Conservation (phyloP, 176 grass and related monocot species). For the Alloteropsis semialata region DNA sequence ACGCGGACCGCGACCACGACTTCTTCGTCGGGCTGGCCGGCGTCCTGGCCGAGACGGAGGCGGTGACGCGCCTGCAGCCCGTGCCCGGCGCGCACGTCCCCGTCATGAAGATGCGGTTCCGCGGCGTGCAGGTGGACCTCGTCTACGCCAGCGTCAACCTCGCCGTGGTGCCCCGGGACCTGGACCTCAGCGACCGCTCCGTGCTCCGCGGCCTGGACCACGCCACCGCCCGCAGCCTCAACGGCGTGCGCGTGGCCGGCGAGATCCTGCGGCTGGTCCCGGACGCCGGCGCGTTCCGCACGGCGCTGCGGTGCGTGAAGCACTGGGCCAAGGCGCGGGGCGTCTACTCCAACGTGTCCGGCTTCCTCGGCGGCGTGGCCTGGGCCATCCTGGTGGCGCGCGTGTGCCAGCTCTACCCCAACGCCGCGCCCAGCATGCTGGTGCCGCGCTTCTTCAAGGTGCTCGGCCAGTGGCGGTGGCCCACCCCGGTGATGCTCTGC, state of each 20-base stretch:
- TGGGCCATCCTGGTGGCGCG: constrained; percentile 83
- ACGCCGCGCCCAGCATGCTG: constrained; percentile 75
- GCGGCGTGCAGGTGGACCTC: constrained; percentile 82
- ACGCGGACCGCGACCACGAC: constrained; percentile 58
- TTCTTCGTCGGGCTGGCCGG: constrained; percentile 67
- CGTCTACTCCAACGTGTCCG: constrained; percentile 79
- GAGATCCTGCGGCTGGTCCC: constrained; percentile 73
- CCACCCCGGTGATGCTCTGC: constrained; percentile 55
- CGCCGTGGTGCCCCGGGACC: constrained; percentile 48
- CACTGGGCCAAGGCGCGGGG: constrained; percentile 74
- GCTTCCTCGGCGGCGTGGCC: constrained; percentile 81
- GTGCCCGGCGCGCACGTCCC: constrained; percentile 82
- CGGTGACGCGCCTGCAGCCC: constrained; percentile 64
- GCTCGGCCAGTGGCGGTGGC: constrained; percentile 66
- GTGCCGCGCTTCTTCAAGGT: constrained; percentile 70
- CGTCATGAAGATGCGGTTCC: constrained; percentile 66
- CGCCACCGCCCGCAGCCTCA: constrained; percentile 61
- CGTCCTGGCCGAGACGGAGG: constrained; percentile 51
- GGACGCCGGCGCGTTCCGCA: constrained; percentile 62
- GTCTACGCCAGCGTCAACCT: constrained; percentile 62
- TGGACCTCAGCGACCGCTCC: constrained; percentile 57
- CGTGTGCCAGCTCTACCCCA: constrained; percentile 77
- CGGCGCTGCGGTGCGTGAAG: constrained; percentile 71
- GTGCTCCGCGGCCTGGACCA: constrained; percentile 65
- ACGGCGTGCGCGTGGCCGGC: constrained; percentile 75